Evolutionary conservation across 2,329 filamentous ascomycete species (phyloP).

Genomic region (Ophiosphaerella herpotricha): DNA sequence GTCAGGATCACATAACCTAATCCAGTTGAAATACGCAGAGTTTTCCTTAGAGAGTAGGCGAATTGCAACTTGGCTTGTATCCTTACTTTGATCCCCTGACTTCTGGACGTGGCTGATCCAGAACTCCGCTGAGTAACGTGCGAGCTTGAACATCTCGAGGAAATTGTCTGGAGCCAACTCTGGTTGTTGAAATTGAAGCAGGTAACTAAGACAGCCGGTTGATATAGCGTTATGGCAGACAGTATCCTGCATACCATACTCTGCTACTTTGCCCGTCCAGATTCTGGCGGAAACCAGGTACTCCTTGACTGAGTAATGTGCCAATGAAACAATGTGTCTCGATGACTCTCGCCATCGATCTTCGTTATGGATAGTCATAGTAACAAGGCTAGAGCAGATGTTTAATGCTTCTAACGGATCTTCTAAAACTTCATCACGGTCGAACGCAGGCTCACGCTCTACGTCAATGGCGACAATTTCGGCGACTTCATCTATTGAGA

Average conservation of each 20-base stretch:
- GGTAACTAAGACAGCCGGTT: conserved; percentile 26
- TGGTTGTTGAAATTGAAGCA: conserved; percentile 24
- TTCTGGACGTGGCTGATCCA: conserved; percentile 30
- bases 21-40: background rate
- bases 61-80: conserved; percentile 10
- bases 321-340: conserved; percentile 11
- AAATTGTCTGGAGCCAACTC: conserved; percentile 3
- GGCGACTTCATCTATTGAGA: conserved; percentile 25
- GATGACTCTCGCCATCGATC: background rate
- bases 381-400: conserved; percentile 37
- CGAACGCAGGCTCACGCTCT: conserved; percentile 30
- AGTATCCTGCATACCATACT: conserved; percentile 21
- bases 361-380: conserved; percentile 10
- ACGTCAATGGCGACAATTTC: conserved; percentile 35
- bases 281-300: conserved; percentile 23
- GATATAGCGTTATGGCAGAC: background rate
- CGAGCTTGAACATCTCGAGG: conserved; percentile 18
- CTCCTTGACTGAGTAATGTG: conserved; percentile 36
- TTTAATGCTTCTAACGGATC: conserved; percentile 37
- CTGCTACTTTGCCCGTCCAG: conserved; percentile 12
- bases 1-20: background rate
- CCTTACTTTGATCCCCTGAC: conserved; percentile 10
- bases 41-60: conserved; percentile 8
- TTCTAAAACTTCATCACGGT: conserved; percentile 39
- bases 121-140: conserved; percentile 31